phyloP scores from a whole-genome alignment of 2,329 filamentous ascomycete genomes.

The Stagonosporopsis vannaccii region DNA sequence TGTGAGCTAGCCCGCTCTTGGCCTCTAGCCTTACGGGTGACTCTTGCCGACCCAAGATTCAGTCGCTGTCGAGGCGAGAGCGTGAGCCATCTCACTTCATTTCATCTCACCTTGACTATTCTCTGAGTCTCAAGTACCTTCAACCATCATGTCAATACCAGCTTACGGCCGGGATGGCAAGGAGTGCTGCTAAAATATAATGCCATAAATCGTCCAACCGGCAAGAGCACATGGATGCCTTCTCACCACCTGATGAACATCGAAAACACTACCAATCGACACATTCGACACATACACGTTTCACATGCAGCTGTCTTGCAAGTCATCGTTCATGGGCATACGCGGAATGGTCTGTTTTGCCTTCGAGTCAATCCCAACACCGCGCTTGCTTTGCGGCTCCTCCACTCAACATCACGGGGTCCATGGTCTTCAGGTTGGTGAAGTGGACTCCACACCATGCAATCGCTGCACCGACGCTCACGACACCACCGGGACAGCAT shows the following conservation, averaged over 20 bases:
- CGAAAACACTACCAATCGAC: not conserved
- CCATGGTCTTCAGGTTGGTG: not conserved
- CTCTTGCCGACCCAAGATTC: slow-evolving; percentile 14
- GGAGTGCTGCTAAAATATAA: not conserved
- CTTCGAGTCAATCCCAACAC: not conserved
- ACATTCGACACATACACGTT: not conserved
- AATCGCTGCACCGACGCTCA: not conserved
- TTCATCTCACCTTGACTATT: not conserved
- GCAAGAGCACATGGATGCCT: not conserved
- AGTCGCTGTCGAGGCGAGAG: not conserved
- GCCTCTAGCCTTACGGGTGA: slow-evolving; percentile 9
- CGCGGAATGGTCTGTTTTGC: not conserved
- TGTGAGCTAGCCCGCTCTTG: slow-evolving; percentile 7
- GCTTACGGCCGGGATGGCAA: not conserved
- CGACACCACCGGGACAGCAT: too few species aligned
- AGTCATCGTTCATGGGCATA: not conserved
- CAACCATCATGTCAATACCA: not conserved
- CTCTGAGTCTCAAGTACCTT: not conserved
- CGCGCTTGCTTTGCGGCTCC: not conserved
- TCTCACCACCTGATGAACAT: not conserved
- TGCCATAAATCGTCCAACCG: too few species aligned
- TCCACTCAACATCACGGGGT: not conserved
- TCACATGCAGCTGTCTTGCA: not conserved
- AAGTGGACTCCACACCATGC: not conserved
- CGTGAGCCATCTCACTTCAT: slow-evolving; percentile 1